Percentiles rank a stretch among this genome's conserved stretches.
These are phyloP conservation scores for Cantharellus anzutake DNA, from an alignment of 768 basidiomycete genomes.

Conservation along the genomic window DNA sequence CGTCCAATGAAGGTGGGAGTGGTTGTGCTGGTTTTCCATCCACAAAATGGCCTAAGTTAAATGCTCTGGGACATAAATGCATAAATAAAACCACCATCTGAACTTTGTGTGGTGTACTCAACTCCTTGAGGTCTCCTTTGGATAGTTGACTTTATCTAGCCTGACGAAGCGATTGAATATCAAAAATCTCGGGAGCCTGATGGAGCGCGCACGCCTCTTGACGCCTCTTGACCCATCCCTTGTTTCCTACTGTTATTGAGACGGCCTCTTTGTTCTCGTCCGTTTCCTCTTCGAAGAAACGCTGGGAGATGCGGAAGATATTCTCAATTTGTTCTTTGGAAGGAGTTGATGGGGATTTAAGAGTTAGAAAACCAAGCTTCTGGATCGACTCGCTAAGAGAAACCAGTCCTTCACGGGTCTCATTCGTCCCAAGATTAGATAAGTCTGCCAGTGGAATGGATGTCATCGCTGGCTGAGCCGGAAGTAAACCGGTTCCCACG, in stretches of 20 bases:
- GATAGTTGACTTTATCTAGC: constrained; percentile 5
- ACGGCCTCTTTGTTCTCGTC: constrained; percentile 5
- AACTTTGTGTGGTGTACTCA: not conserved
- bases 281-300: constrained; percentile 9
- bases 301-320: constrained; percentile 6
- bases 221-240: constrained; percentile 6
- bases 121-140: constrained; percentile 10
- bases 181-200: not conserved
- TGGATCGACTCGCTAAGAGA: constrained; percentile 4
- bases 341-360: constrained; percentile 2
- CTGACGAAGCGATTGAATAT: not conserved
- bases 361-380: constrained; percentile 7
- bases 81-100: not conserved
- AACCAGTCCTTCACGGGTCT: not conserved
- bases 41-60: constrained; percentile 7
- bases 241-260: constrained; percentile 7
- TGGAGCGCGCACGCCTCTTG: constrained; percentile 4
- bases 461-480: not conserved
- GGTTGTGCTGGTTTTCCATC: constrained; percentile 7
- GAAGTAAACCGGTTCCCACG: not conserved
- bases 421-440: not conserved
- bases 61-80: constrained; percentile 2
- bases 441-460: not conserved
- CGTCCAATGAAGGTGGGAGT: constrained; percentile 4
- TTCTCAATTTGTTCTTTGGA: not conserved